Percentiles rank a stretch among this genome's conserved stretches.
Evolutionary conservation across 1,139 yeast genomes (phyloP).

Genomic region (Sugiyamaella sp.): DNA sequence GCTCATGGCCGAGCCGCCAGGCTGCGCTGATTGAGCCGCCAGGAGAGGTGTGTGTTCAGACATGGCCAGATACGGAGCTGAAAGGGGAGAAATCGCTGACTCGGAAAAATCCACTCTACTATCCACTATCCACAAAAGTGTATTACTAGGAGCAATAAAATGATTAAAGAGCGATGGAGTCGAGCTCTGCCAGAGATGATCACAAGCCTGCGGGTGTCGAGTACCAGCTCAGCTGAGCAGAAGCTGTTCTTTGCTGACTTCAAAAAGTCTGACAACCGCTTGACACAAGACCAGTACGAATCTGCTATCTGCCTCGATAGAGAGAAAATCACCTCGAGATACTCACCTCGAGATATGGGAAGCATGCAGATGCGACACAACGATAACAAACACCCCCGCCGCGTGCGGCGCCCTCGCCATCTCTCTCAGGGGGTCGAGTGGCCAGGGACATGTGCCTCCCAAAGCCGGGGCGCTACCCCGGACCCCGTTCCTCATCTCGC

Average conservation of each 20-base stretch:
- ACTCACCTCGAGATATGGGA: background rate
- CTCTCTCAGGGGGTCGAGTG: no score
- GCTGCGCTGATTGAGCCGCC: background rate
- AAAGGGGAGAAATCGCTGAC: background rate
- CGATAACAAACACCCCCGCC: background rate
- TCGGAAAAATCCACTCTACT: background rate
- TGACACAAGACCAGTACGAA: no score
- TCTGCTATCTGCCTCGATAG: no score
- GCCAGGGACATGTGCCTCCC: no score
- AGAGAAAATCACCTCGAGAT: no score
- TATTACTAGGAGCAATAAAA: no score
- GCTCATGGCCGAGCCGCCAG: conserved; percentile 11
- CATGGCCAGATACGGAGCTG: background rate
- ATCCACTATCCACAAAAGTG: background rate
- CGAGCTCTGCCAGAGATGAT: no score
- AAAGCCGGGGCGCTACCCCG: background rate
- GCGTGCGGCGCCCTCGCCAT: background rate
- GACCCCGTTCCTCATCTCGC: background rate
- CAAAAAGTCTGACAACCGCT: no score
- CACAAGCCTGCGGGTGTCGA: no score
- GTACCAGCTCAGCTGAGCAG: no score
- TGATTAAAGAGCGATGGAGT: no score
- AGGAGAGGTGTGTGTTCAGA: conserved; percentile 19
- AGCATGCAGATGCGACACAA: background rate
- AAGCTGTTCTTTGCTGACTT: no score